Evolutionary conservation across 1,139 yeast species (phyloP), one percentile per base, ranked within the genome.

Genomic region (Diutina scorzettiae): DNA sequence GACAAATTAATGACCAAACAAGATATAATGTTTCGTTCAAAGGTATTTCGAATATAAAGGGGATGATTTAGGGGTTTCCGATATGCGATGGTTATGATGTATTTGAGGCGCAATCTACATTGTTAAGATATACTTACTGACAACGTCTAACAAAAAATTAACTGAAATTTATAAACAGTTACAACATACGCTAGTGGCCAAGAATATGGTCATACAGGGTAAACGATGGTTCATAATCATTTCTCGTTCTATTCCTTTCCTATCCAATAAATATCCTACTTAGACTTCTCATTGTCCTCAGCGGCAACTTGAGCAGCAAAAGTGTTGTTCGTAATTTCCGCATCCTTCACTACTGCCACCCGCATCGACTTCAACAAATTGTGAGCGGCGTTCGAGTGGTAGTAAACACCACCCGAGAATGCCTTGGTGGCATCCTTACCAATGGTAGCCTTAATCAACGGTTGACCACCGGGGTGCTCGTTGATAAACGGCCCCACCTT

Each of bases 351-450:
- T 41, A 91, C 93, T 24, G 96, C 97, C 23, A 91, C 84, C 69
- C 98, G 82, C 95, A 89, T 81, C 30, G 93, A 82, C 27, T 96
- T 94, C 58, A 91, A 76, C 62, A 91, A 68, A 66, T 91, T 91
- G 66, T 91, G 97, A 40, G 96, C 98, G 49, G 98, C 98, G 57
- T 89, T 91, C 40, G 96, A 85, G 65, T 91, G 98, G 43, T 85
- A 81, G 62, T 91, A 91, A 37, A 91, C 98, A 56, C 96, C 97
- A 56, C 98, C 98, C 60, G 87, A 87, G 73, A 91, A 91, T 2
- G 95, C 97, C 55, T 85, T 84, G 33, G 97, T 87, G 42, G 96
- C 96, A 62, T 91, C 98, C 65, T 86, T 89, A 57, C 97, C 97
- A 50, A 82, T 69, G 8, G 96, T 87, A 33, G 95, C 83, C 58